Evolutionary conservation across 208 protist species (phyloP).

Genomic region (Trichomonas tenax): DNA sequence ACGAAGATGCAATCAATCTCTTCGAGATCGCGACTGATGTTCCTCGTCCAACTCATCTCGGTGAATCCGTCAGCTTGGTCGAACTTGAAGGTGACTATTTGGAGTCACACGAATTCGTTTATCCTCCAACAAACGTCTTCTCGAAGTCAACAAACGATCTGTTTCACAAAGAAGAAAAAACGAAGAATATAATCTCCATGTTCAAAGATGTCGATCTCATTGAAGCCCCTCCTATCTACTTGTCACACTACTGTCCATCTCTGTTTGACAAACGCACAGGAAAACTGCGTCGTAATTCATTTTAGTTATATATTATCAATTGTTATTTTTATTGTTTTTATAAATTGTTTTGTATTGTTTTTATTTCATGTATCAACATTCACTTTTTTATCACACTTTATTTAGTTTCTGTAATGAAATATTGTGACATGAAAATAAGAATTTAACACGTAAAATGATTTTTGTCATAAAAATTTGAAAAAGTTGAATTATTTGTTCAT

Average conservation of each 20-base stretch:
- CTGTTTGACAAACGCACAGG: background rate
- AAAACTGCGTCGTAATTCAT: background rate
- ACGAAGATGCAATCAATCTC: background rate
- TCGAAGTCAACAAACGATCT: background rate
- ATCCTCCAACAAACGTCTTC: background rate
- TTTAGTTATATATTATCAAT: too few species aligned
- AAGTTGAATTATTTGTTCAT: too few species aligned
- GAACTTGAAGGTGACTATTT: background rate
- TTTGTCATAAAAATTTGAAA: too few species aligned
- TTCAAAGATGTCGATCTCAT: background rate
- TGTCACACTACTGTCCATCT: background rate
- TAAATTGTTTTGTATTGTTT: background rate
- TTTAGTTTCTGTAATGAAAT: too few species aligned
- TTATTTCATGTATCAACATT: too few species aligned
- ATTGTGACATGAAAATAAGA: too few species aligned
- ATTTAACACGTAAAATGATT: too few species aligned
- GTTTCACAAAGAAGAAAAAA: background rate
- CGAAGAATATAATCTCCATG: background rate
- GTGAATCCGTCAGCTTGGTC: background rate
- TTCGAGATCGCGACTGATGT: background rate
- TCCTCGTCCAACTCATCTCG: background rate
- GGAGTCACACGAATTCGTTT: background rate
- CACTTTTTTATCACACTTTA: too few species aligned
- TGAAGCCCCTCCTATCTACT: background rate
- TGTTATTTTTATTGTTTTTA: background rate